A percentile compares a stretch with the other conserved stretches of the same genome.
Evolutionary conservation across 345 rosid genomes (phyloP).

Genomic region (Eucalyptus marginata): DNA sequence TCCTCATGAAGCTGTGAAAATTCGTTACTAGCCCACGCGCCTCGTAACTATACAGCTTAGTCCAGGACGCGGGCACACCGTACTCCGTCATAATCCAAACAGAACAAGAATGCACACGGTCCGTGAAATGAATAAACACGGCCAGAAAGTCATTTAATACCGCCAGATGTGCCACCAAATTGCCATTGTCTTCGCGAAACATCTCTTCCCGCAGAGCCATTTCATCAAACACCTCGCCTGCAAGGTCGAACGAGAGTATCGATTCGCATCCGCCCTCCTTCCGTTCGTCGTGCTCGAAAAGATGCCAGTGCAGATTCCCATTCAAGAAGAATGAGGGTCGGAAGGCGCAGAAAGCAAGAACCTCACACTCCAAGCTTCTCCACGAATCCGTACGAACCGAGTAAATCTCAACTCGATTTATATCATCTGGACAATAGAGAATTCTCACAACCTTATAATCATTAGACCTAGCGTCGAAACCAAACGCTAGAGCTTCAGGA

Average conservation of each 20-base stretch:
- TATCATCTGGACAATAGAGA: not conserved
- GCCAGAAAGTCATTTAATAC: too few relatives aligned
- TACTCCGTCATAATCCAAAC: too few relatives aligned
- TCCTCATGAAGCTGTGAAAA: not conserved
- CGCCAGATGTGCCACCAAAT: not conserved
- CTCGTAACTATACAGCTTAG: too few relatives aligned
- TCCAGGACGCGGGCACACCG: too few relatives aligned
- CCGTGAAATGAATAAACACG: too few relatives aligned
- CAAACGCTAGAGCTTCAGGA: not conserved
- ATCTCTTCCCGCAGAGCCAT: not conserved
- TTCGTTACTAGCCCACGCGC: too few relatives aligned
- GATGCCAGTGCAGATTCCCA: not conserved
- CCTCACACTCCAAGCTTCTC: not conserved
- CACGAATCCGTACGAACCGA: not conserved
- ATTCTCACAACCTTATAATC: not conserved
- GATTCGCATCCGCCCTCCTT: not conserved
- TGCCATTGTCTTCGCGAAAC: fast-evolving
- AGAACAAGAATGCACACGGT: too few relatives aligned
- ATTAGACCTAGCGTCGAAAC: not conserved
- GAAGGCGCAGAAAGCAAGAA: not conserved
- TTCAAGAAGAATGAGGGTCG: fast-evolving
- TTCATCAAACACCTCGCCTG: too few relatives aligned
- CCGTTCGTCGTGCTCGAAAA: fast-evolving
- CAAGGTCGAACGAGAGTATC: fast-evolving
- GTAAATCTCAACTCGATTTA: not conserved